Evolutionary conservation across 2,329 filamentous ascomycete species (phyloP), one percentile per base, ranked within the genome.

Genomic region (Trichoderma aggressivum): DNA sequence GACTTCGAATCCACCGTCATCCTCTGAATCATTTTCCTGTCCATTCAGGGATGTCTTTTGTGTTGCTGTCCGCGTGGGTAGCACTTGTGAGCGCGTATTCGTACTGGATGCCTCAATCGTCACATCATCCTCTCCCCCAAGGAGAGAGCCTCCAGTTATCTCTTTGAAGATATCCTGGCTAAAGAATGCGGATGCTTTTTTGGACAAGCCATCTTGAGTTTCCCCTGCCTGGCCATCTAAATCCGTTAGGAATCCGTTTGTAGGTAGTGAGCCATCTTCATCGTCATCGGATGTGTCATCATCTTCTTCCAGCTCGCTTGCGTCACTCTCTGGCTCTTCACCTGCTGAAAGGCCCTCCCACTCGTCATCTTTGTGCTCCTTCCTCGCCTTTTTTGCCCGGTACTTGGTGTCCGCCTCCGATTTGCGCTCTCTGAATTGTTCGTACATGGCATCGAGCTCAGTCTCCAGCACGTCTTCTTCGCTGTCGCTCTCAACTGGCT

Each of bases 151-250:
- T 16, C 43, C 66, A 26, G 89, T 89, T 68, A 98, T 90, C 50
- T 90, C 93, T 75, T 94, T 90, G 85, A 99, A 99, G 53, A 99
- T 91, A 75, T 98, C 94, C 79, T 98, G 95, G 76, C 92, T 92
- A 80, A 99, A 99, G 83, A 99, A 99, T 72, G 91, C 88, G 11
- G 91, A 88, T 10, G 96, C 96, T 74, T 94, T 89, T 80, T 91
- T 94, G 3, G 94, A 97, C n/a, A 98, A 85, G 3, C 79, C 77
- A 64, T 75, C 84, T 8, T 82, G 80, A 14, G 85, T 84, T 47
- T 83, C 82, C 5, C 81, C 82, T 8, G 85, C 82, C 68, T 77
- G 77, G 11, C 67, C 59, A 65, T 84, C 81, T 14, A 84, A 75
- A 62, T 83, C 81, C 4, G 79, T 79, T 47, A 84, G 70, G 1